These are phyloP conservation scores for Astrothelium subdiscretum DNA, from an alignment of 495 filamentous ascomycete species.

Conservation along the genomic window DNA sequence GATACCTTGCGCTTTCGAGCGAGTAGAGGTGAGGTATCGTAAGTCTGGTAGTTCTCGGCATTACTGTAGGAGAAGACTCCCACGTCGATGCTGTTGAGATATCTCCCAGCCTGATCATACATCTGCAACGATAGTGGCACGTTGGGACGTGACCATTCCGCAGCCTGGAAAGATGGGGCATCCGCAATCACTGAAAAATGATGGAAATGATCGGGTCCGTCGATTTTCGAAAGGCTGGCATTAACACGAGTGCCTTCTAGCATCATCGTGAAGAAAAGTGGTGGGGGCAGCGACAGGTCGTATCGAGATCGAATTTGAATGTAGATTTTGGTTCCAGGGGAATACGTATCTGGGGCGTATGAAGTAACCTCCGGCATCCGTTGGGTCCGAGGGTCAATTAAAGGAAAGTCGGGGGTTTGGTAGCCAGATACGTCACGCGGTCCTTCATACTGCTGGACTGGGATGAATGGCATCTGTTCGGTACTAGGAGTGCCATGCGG, in stretches of 20 bases:
- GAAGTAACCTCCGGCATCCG: constrained; percentile 50
- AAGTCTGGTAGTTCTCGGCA: constrained; percentile 18
- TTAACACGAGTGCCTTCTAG: constrained; percentile 63
- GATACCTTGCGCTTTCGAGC: constrained; percentile 45
- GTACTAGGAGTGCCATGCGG: constrained; percentile 21
- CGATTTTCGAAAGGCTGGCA: constrained; percentile 49
- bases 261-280: constrained; percentile 50
- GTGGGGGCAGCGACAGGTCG: constrained; percentile 50
- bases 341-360: constrained; percentile 55
- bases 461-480: constrained; percentile 22
- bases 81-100: constrained; percentile 54
- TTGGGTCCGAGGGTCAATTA: constrained; percentile 33
- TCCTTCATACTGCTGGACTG: constrained; percentile 21
- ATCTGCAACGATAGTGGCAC: constrained; percentile 65
- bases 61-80: constrained; percentile 69
- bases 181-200: constrained; percentile 63
- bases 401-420: constrained; percentile 39
- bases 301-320: constrained; percentile 64
- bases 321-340: constrained; percentile 53
- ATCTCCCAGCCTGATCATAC: constrained; percentile 50
- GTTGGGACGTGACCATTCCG: constrained; percentile 51
- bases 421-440: constrained; percentile 36
- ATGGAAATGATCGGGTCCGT: constrained; percentile 46
- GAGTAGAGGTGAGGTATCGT: constrained; percentile 22
- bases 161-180: constrained; percentile 58